phyloP scores from a whole-genome alignment of 257 asterid genomes.

The Phtheirospermum japonicum region DNA sequence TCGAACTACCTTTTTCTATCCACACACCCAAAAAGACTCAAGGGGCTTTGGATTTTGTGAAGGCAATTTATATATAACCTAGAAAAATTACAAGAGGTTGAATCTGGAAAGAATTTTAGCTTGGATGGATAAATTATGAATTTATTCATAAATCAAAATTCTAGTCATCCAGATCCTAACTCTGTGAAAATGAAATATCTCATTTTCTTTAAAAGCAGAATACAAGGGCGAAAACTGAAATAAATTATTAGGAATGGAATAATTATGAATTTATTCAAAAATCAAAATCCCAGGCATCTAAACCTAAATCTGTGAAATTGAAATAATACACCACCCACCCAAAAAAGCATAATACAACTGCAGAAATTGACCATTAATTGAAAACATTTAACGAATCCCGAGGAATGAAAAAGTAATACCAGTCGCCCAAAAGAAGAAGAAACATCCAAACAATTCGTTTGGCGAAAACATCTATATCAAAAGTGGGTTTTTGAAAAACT shows the following conservation, averaged over 20 bases:
- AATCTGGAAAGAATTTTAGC: no score
- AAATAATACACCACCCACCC: not conserved
- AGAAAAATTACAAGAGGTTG: no score
- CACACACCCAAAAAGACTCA: no score
- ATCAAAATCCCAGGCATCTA: not conserved
- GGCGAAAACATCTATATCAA: no score
- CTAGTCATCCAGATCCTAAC: not conserved
- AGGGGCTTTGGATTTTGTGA: no score
- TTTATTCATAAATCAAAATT: not conserved
- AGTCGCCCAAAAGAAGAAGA: not conserved
- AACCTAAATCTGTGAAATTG: not conserved
- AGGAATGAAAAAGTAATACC: not conserved
- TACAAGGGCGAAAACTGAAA: slow-evolving; percentile 6
- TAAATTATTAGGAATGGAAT: not conserved
- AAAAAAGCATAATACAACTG: no score
- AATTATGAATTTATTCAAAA: not conserved
- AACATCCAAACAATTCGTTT: slow-evolving; percentile 6
- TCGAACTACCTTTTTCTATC: no score
- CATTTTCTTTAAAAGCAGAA: slow-evolving; percentile 12
- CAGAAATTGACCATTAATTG: no score
- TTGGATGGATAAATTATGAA: no score
- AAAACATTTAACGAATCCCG: not conserved
- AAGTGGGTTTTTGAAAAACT: slow-evolving; percentile 9
- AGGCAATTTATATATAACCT: no score
- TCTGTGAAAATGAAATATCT: slow-evolving; percentile 4